Conservation (phyloP, 441 rosid species). For the Populus hybrid region DNA sequence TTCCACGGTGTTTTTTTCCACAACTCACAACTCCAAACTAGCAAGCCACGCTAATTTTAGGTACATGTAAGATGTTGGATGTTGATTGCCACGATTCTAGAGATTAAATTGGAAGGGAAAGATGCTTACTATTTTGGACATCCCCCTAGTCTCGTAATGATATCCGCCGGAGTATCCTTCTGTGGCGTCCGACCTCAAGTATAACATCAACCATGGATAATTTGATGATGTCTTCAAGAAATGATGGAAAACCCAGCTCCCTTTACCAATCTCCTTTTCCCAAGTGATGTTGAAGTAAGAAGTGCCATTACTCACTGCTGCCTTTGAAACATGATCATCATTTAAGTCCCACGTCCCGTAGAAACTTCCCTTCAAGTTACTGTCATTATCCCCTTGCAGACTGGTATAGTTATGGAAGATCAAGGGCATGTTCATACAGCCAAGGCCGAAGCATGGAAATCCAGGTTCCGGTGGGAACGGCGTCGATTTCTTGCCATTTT, state of each 20-base stretch:
- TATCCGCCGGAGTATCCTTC: slow-evolving; percentile 59
- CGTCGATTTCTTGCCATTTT: slow-evolving; percentile 42
- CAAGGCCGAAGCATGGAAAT: slow-evolving; percentile 66
- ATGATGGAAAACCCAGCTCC: slow-evolving; percentile 66
- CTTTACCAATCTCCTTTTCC: slow-evolving; percentile 54
- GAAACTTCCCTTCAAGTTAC: slow-evolving; percentile 41
- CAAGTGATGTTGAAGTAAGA: slow-evolving; percentile 55
- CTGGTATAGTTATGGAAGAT: slow-evolving; percentile 52
- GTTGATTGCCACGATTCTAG: too few species aligned
- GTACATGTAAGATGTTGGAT: too few species aligned
- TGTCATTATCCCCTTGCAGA: slow-evolving; percentile 29
- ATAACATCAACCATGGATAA: slow-evolving; percentile 78
- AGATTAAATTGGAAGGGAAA: neutral
- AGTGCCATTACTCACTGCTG: slow-evolving; percentile 1
- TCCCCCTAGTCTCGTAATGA: slow-evolving; percentile 63
- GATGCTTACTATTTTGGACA: slow-evolving; percentile 51
- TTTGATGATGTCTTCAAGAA: slow-evolving; percentile 51
- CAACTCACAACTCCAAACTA: too few species aligned
- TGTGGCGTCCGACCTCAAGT: slow-evolving; percentile 64
- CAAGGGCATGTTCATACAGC: slow-evolving; percentile 66
- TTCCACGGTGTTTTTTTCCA: too few species aligned
- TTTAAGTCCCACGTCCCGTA: slow-evolving; percentile 64
- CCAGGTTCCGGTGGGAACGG: slow-evolving; percentile 39
- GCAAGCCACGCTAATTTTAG: too few species aligned
- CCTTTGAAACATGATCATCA: slow-evolving; percentile 10